phyloP scores from a whole-genome alignment of 2,329 filamentous ascomycete genomes.

The Dactylellina cionopaga region DNA sequence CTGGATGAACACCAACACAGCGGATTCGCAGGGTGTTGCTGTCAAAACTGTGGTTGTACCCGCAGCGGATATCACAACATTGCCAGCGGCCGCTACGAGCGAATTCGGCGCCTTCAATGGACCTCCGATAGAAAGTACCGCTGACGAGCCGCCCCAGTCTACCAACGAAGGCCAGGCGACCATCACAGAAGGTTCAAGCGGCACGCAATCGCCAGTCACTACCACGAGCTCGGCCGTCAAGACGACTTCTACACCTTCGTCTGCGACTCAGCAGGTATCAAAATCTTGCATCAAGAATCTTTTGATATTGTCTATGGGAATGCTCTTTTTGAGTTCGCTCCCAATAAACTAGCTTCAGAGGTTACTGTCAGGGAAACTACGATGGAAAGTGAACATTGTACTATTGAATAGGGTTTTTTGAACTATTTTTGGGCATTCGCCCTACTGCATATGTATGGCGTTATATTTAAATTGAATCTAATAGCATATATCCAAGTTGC shows the following conservation, averaged over 20 bases:
- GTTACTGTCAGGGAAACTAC: neutral
- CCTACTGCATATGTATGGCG: neutral
- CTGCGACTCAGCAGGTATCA: neutral
- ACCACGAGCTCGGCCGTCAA: neutral
- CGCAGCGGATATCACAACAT: constrained; percentile 12
- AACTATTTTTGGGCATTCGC: neutral
- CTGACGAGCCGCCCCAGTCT: neutral
- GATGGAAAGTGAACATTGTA: neutral
- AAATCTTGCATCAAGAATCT: neutral
- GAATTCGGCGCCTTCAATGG: constrained; percentile 9
- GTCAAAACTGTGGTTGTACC: constrained; percentile 7
- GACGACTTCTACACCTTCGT: neutral
- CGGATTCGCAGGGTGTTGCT: constrained; percentile 1
- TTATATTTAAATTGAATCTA: constrained; percentile 1
- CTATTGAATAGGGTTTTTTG: neutral
- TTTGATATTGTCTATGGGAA: neutral
- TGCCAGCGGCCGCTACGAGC: neutral
- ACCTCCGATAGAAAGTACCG: neutral
- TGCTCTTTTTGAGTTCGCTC: neutral
- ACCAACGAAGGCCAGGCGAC: neutral
- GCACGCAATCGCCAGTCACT: neutral
- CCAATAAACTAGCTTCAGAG: neutral
- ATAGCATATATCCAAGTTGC: neutral
- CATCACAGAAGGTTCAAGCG: neutral
- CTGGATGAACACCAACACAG: constrained; percentile 16